Percentiles rank a stretch among this genome's conserved stretches.
These are phyloP conservation scores for Salix viminalis DNA, from an alignment of 345 rosid genomes.

Conservation along the genomic window DNA sequence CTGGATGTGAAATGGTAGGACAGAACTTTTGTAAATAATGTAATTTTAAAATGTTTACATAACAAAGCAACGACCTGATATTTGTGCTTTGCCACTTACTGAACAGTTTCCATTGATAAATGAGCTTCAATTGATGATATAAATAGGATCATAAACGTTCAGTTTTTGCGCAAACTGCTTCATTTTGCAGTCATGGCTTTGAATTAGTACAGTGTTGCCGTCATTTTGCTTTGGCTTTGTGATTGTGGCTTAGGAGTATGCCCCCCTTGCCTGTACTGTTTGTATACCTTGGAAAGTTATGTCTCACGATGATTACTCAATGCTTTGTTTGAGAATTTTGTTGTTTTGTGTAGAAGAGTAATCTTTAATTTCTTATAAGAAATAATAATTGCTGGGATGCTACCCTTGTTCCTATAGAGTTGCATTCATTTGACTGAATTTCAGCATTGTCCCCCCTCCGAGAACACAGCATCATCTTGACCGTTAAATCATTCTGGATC, in stretches of 20 bases:
- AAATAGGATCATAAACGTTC: background rate
- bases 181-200: background rate
- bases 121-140: background rate
- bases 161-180: background rate
- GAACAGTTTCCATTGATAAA: background rate
- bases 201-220: too few species aligned
- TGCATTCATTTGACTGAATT: background rate
- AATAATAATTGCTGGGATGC: background rate
- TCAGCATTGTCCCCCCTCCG: background rate
- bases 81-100: background rate
- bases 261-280: background rate
- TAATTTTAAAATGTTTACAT: background rate
- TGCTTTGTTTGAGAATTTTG: background rate
- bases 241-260: too few species aligned
- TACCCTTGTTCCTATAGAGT: background rate
- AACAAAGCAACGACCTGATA: background rate
- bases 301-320: background rate
- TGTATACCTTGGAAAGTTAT: background rate
- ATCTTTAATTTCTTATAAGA: background rate
- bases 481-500: background rate
- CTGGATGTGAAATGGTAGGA: constrained; percentile 76
- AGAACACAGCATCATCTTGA: background rate
- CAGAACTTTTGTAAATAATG: constrained; percentile 17
- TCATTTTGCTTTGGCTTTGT: too few species aligned
- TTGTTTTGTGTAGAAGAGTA: background rate